Conservation (phyloP, 768 basidiomycete genomes). For the Gelatoporia subvermispora region DNA sequence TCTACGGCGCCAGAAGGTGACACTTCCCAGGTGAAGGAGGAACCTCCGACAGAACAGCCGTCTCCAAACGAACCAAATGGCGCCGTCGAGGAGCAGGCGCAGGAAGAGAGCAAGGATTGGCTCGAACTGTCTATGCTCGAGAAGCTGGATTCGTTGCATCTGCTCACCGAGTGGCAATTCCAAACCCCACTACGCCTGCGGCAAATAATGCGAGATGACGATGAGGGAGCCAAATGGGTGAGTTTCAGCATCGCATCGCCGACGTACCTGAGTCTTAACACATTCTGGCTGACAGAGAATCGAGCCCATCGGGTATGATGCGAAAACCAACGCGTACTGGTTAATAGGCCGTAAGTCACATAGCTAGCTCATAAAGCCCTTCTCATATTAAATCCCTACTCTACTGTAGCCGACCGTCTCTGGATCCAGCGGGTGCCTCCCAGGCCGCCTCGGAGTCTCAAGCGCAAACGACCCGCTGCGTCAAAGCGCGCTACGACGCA, state of each 20-base stretch:
- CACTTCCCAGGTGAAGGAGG: not conserved
- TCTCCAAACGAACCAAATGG: not conserved
- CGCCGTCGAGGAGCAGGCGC: not conserved
- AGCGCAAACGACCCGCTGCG: slow-evolving; percentile 34
- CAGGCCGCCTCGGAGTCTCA: slow-evolving; percentile 36
- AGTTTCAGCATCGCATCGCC: slow-evolving; percentile 18
- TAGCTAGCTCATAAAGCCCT: not conserved
- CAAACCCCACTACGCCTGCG: slow-evolving; percentile 69
- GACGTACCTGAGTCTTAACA: not conserved
- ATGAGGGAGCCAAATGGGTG: slow-evolving; percentile 77
- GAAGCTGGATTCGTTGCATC: slow-evolving; percentile 72
- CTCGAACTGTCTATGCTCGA: slow-evolving; percentile 60
- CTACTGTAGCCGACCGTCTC: slow-evolving; percentile 62
- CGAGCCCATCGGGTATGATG: slow-evolving; percentile 82
- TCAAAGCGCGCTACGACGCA: slow-evolving; percentile 15
- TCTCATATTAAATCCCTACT: no score
- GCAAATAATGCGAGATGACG: slow-evolving; percentile 71
- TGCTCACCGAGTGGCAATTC: slow-evolving; percentile 83
- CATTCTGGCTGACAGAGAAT: slow-evolving; percentile 49
- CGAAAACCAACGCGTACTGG: slow-evolving; percentile 78
- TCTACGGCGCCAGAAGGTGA: slow-evolving; percentile 8
- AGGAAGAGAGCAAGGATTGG: slow-evolving; percentile 55
- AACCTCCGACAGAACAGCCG: not conserved
- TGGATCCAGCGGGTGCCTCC: slow-evolving; percentile 80
- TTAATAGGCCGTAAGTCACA: slow-evolving; percentile 64